These are phyloP conservation scores for Eucalyptus pauciflora DNA, from an alignment of 345 rosid species.

Conservation along the genomic window DNA sequence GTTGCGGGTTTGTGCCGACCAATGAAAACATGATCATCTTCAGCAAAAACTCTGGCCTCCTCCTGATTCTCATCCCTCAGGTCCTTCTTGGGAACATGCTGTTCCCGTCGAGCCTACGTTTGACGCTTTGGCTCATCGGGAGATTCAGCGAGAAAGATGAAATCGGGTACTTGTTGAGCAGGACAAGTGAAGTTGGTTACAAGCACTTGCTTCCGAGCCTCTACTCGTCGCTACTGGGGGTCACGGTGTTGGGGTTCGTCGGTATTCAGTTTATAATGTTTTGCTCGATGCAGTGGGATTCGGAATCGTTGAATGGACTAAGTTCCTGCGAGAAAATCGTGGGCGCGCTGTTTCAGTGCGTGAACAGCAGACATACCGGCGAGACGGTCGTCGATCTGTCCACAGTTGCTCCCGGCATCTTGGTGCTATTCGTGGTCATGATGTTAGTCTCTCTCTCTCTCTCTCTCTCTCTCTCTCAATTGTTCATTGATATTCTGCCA, in stretches of 20 bases:
- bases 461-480: background rate
- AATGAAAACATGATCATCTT: constrained; percentile 68
- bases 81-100: constrained; percentile 46
- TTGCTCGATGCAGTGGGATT: constrained; percentile 40
- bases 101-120: constrained; percentile 27
- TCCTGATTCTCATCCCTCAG: constrained; percentile 41
- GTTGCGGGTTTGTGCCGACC: constrained; percentile 60
- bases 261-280: constrained; percentile 21
- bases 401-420: constrained; percentile 32
- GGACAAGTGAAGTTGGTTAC: constrained; percentile 20
- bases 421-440: constrained; percentile 50
- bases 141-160: constrained; percentile 21
- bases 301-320: constrained; percentile 20
- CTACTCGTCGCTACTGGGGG: constrained; percentile 9
- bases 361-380: constrained; percentile 46
- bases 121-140: constrained; percentile 18
- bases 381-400: constrained; percentile 52
- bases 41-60: constrained; percentile 35
- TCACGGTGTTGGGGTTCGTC: constrained; percentile 32
- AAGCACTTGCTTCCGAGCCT: constrained; percentile 22
- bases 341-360: constrained; percentile 27
- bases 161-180: constrained; percentile 21
- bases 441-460: constrained; percentile 37
- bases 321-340: constrained; percentile 24
- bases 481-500: background rate